Evolutionary conservation across 2,329 filamentous ascomycete species (phyloP).

Genomic region (Exserohilum turcica): DNA sequence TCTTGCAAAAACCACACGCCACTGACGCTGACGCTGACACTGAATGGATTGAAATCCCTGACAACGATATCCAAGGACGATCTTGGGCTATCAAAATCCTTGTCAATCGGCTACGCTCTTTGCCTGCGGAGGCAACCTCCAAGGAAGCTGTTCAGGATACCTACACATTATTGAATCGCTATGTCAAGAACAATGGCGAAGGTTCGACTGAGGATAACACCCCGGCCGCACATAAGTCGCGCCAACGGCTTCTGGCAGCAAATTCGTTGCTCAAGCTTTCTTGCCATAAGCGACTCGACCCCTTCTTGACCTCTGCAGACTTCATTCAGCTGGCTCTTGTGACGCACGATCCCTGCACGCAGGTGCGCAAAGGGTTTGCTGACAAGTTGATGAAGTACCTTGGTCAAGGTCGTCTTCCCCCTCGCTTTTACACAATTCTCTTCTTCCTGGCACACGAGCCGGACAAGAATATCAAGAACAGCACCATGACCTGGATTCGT

Average conservation of each 20-base stretch:
- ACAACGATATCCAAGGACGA: slow-evolving; percentile 84
- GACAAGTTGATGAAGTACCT: slow-evolving; percentile 90
- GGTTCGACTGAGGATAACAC: slow-evolving; percentile 74
- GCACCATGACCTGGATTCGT: slow-evolving; percentile 85
- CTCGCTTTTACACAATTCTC: slow-evolving; percentile 84
- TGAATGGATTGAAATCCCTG: slow-evolving; percentile 62
- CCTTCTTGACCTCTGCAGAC: slow-evolving; percentile 70
- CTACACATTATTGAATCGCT: slow-evolving; percentile 76
- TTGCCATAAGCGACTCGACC: slow-evolving; percentile 74
- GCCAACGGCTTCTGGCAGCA: slow-evolving; percentile 81
- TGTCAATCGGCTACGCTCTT: slow-evolving; percentile 79
- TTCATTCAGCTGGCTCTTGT: slow-evolving; percentile 85
- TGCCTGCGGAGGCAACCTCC: slow-evolving; percentile 53
- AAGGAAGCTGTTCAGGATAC: slow-evolving; percentile 65
- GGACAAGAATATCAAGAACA: slow-evolving; percentile 69
- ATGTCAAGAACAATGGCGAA: slow-evolving; percentile 79
- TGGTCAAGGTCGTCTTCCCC: slow-evolving; percentile 69
- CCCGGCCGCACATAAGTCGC: slow-evolving; percentile 75
- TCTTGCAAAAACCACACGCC: slow-evolving; percentile 70
- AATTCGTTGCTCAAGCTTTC: slow-evolving; percentile 83
- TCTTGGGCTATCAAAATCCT: slow-evolving; percentile 81
- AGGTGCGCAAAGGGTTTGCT: slow-evolving; percentile 79
- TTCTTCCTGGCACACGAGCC: slow-evolving; percentile 95
- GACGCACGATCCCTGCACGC: slow-evolving; percentile 74
- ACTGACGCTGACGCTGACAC: slow-evolving; percentile 61